Evolutionary conservation across 2,329 filamentous ascomycete species (phyloP), one percentile per base, ranked within the genome.

Genomic region (Pseudogymnoascus verrucosus): DNA sequence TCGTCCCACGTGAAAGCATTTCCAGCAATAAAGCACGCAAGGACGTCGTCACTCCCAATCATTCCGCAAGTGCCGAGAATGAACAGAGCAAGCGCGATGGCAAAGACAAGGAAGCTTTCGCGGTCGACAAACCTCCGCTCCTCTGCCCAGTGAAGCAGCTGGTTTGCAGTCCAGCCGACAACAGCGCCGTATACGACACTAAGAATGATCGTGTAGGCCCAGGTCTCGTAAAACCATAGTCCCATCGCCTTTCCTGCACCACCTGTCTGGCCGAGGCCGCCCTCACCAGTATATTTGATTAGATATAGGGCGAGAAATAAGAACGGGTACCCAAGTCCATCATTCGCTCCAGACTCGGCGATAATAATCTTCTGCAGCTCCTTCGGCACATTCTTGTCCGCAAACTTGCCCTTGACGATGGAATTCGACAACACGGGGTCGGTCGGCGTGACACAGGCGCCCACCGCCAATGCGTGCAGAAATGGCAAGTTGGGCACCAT

Each of bases 1-100:
- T 95, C 91, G 72, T 96, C 91, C 85, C 90, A 92, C 0, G 90
- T 96, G 68, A 96, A 95, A 1, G 84, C 84, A 71, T 96, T 96
- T 1, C 92, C 92, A 1, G 92, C 92, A 67, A 96, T 86, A 72
- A 96, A 96, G 76, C 91, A 96, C 1, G 92, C 91, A 6, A 96
- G 80, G 0, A 96, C 88, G 69, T 96, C 92, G 71, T 96, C 92
- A 21, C 86, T 93, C 1, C 91, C 91, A 47, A 96, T 82, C 83
- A 1, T 90, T 89, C 91, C 91, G 66, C 89, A 91, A 0, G 91
- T 96, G 0, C 91, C 91, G 0, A 90, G 82, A 62, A 95, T 89
- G 71, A 96, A 96, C 8, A 96, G 80, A 71, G 90, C 90, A 59
- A 96, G 79, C 1, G 90, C 85, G 68, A 96, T 88, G 12, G 67